A percentile compares a stretch with the other conserved stretches of the same genome.
Evolutionary conservation across 1,139 yeast species (phyloP).

Genomic region (Lodderomyces parapsilosis): DNA sequence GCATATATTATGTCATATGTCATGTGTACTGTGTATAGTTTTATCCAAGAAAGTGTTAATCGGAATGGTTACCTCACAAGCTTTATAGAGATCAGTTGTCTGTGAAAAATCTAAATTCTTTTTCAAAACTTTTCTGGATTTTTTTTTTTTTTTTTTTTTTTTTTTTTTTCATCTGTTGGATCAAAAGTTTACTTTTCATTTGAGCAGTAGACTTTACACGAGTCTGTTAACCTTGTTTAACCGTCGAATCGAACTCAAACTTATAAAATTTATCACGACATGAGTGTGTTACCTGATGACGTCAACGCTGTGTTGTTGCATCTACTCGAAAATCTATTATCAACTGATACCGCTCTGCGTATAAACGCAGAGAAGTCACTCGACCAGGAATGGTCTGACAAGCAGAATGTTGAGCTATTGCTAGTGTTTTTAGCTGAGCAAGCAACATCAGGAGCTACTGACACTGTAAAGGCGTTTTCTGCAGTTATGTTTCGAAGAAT

Average conservation of each 20-base stretch:
- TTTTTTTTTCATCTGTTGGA: conserved; percentile 6
- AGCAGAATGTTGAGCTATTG: conserved; percentile 63
- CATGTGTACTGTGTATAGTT: too few relatives aligned
- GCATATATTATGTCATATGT: too few relatives aligned
- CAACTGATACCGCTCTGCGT: conserved; percentile 75
- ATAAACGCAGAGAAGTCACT: conserved; percentile 74
- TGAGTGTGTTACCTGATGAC: conserved; percentile 66
- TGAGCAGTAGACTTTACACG: not conserved
- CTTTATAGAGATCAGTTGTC: not conserved
- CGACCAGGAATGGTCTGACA: conserved; percentile 72
- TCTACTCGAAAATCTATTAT: conserved; percentile 66
- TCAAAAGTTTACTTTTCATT: conserved; percentile 1
- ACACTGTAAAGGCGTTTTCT: conserved; percentile 59
- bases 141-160: not conserved
- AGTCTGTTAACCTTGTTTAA: not conserved
- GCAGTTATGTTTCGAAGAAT: conserved; percentile 89
- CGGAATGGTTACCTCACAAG: too few relatives aligned
- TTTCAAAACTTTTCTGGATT: too few relatives aligned
- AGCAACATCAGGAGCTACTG: conserved; percentile 59
- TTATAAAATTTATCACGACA: too few relatives aligned
- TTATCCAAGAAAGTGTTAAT: too few relatives aligned
- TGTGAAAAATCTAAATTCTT: not conserved
- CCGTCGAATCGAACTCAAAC: not conserved
- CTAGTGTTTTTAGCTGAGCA: conserved; percentile 82
- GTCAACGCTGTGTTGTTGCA: conserved; percentile 54